Evolutionary conservation across 345 rosid genomes (phyloP), one percentile per base, ranked within the genome.

Genomic region (Eucalyptus erythrocorys): DNA sequence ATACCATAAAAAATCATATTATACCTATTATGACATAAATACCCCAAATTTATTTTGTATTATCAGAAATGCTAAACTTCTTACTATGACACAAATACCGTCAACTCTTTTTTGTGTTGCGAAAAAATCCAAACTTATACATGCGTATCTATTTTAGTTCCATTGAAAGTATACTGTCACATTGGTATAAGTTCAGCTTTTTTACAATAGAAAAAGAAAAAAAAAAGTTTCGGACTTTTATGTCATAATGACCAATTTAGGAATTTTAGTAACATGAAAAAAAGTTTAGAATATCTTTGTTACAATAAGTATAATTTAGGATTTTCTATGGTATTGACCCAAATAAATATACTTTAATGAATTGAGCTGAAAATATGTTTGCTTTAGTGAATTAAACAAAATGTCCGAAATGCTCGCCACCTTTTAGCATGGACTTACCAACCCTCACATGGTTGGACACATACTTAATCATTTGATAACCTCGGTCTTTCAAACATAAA

Each of bases 131-230:
- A 55, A 55, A 22, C 11, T 55, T 55, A 55, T 53, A 53, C 10
- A 21, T 53, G 0, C 1, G 1, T 53, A 53, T 53, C 5, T 21
- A 53, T 21, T 53, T 53, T 22, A 53, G 27, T 53, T 53, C 5
- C 0, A 8, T 53, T 22, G 0, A 22, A 53, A 22, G 1, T 22
- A 53, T 53, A 3, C 3, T 53, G 59, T 53, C 26, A 55, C 59
- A 21, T 4, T 53, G 0, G 2, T 55, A 9, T 55, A 24, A 55
- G 27, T 55, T 55, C 13, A 55, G 13, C 0, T 22, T 21, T 55
- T 55, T 24, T 10, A 55, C 6, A 22, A 55, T 55, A 55, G 3
- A 4, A 53, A 55, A 55, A 22, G 0, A 1, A 55, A 53, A 21
- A 53, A 4, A 55, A 55, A 55, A 55, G 1, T 24, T 55, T 55